Conservation (phyloP, 371 early-diverging fungal species). For the Mortierella sp. region DNA sequence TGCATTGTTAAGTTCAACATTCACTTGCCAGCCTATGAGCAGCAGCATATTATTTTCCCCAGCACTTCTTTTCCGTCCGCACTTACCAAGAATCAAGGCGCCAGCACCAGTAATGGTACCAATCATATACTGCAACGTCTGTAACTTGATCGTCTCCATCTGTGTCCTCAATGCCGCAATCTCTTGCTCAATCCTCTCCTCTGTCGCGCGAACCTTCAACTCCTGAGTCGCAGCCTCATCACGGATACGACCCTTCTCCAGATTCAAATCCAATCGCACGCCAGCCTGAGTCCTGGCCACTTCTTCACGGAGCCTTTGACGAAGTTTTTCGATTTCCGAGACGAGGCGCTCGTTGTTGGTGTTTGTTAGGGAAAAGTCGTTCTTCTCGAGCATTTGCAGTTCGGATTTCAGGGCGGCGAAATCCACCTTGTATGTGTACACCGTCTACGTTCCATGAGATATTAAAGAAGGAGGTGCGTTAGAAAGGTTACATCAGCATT, state of each 20-base stretch:
- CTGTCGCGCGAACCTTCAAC: conserved; percentile 89
- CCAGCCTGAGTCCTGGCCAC: conserved; percentile 88
- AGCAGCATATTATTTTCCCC: too few relatives aligned
- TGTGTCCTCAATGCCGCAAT: conserved; percentile 87
- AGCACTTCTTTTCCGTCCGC: too few relatives aligned
- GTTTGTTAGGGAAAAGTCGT: conserved; percentile 89
- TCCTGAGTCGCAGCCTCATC: conserved; percentile 89
- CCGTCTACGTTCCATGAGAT: conserved; percentile 59
- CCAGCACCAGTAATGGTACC: conserved; percentile 89
- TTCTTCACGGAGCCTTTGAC: conserved; percentile 86
- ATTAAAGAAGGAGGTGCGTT: too few relatives aligned
- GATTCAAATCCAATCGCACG: conserved; percentile 87
- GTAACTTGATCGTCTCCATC: conserved; percentile 93
- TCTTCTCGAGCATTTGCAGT: conserved; percentile 90
- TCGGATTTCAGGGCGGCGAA: conserved; percentile 92
- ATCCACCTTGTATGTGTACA: conserved; percentile 93
- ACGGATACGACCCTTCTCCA: conserved; percentile 92
- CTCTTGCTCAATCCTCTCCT: conserved; percentile 91
- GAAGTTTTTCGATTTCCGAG: conserved; percentile 84
- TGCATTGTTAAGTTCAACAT: not conserved
- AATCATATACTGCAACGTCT: conserved; percentile 87
- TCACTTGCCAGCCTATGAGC: not conserved
- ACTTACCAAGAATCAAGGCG: conserved; percentile 79
- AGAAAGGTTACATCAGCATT: too few relatives aligned
- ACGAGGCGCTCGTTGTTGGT: conserved; percentile 86